Evolutionary conservation across 2,329 filamentous ascomycete species (phyloP).

Genomic region (Aspergillus luchuensis): DNA sequence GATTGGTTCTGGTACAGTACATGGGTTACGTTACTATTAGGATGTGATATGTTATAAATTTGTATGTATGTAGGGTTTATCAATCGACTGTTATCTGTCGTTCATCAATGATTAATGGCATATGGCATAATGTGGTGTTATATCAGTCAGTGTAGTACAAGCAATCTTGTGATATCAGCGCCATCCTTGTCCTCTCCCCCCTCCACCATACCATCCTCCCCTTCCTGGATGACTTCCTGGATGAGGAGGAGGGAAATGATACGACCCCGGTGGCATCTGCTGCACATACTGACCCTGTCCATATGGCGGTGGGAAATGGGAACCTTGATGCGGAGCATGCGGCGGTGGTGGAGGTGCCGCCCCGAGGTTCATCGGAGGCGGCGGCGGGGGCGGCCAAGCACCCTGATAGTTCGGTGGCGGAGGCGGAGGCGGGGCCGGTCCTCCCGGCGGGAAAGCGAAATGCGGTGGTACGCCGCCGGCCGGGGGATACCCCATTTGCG

Average conservation of each 20-base stretch:
- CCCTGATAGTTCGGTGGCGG: constrained; percentile 39
- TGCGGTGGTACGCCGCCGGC: constrained; percentile 2
- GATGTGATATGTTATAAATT: background rate
- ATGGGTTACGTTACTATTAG: background rate
- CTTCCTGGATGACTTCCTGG: constrained; percentile 18
- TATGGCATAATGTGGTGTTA: too few relatives aligned
- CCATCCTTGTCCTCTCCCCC: constrained; percentile 28
- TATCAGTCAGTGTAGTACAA: background rate
- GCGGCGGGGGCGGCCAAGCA: constrained; percentile 38
- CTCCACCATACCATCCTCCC: constrained; percentile 27
- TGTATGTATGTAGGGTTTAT: background rate
- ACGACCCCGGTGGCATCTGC: constrained; percentile 34
- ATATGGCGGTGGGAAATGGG: constrained; percentile 29
- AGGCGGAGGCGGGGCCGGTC: constrained; percentile 28
- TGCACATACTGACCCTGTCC: constrained; percentile 21
- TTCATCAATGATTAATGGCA: too few relatives aligned
- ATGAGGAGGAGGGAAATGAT: constrained; percentile 38
- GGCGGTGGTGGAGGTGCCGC: constrained; percentile 5
- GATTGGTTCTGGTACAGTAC: background rate
- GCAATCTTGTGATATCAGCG: too few relatives aligned
- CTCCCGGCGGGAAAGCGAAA: constrained; percentile 15
- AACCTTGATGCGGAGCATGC: constrained; percentile 2
- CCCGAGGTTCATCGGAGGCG: constrained; percentile 30
- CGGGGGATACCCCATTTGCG: constrained; percentile 18
- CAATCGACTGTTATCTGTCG: background rate